A percentile compares a stretch with the other conserved stretches of the same genome.
These are phyloP conservation scores for Graphium sp. DNA, from an alignment of 2,329 filamentous ascomycete genomes.

Conservation along the genomic window DNA sequence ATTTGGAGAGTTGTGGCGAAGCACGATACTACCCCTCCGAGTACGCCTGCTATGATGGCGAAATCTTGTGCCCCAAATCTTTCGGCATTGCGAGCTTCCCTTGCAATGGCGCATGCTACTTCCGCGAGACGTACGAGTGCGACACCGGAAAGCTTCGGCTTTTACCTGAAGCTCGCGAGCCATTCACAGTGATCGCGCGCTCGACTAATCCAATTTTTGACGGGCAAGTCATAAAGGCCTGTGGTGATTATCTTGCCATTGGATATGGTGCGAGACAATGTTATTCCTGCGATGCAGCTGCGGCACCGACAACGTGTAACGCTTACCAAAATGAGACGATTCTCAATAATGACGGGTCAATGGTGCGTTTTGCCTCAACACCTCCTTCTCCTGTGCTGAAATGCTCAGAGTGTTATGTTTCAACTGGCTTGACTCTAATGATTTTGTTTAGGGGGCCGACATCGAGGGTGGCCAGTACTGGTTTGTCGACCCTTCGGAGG, in stretches of 20 bases:
- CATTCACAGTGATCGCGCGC: slow-evolving; percentile 1
- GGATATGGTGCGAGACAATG: slow-evolving; percentile 2
- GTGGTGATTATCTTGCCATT: slow-evolving; percentile 3
- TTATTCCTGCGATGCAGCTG: neutral
- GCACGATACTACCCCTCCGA: slow-evolving; percentile 3
- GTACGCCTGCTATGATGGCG: slow-evolving; percentile 5
- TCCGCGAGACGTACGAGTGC: slow-evolving; percentile 3
- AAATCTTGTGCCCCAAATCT: slow-evolving; percentile 2
- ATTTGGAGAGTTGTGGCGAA: slow-evolving; percentile 3
- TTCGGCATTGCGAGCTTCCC: slow-evolving; percentile 3
- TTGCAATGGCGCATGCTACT: slow-evolving; percentile 3
- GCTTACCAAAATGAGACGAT: slow-evolving; percentile 3
- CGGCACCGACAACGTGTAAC: neutral
- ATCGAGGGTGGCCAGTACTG: slow-evolving; percentile 3
- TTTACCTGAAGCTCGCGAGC: neutral
- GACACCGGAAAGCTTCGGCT: slow-evolving; percentile 1
- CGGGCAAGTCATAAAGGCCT: slow-evolving; percentile 1
- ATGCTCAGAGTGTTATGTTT: too few relatives aligned
- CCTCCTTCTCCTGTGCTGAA: too few relatives aligned
- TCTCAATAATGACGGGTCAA: slow-evolving; percentile 1
- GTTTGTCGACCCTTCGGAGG: slow-evolving; percentile 2
- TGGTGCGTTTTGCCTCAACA: slow-evolving; percentile 4
- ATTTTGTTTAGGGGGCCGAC: slow-evolving; percentile 1
- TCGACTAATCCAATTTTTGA: neutral
- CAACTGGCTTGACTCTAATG: too few relatives aligned